Percentiles rank a stretch among this genome's conserved stretches.
These are phyloP conservation scores for Colletotrichum musicola DNA, from an alignment of 2,329 filamentous ascomycete genomes.

Conservation along the genomic window DNA sequence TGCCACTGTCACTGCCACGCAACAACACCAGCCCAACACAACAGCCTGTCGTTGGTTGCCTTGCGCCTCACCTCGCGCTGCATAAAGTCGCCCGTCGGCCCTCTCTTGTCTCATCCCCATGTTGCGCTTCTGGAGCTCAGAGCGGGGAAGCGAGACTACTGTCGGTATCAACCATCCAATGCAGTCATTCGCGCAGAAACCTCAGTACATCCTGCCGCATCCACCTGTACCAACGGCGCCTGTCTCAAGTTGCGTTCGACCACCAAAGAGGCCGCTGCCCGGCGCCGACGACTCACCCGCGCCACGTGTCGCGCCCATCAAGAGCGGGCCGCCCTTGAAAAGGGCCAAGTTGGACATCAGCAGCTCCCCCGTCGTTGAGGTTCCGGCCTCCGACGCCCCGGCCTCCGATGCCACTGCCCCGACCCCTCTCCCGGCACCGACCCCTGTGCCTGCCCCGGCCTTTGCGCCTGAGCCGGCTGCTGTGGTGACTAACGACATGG, in stretches of 20 bases:
- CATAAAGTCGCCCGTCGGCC: conserved; percentile 25
- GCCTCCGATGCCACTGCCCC: conserved; percentile 34
- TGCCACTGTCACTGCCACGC: conserved; percentile 17
- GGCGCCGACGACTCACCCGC: conserved; percentile 46
- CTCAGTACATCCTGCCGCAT: conserved; percentile 48
- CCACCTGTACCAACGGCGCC: conserved; percentile 42
- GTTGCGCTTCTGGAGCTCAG: conserved; percentile 73
- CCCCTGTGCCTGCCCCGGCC: conserved; percentile 36
- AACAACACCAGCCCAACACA: background rate
- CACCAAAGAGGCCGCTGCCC: conserved; percentile 57
- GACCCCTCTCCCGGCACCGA: conserved; percentile 39
- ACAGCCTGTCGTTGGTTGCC: conserved; percentile 24
- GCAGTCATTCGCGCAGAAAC: conserved; percentile 49
- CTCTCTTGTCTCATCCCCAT: conserved; percentile 54
- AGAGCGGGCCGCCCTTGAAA: conserved; percentile 49
- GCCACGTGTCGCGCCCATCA: conserved; percentile 44
- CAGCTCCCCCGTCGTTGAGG: conserved; percentile 25
- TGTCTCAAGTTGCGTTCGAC: conserved; percentile 43
- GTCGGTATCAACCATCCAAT: conserved; percentile 58
- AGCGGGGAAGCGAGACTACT: conserved; percentile 68
- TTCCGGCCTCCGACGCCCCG: conserved; percentile 17
- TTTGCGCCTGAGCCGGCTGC: conserved; percentile 31
- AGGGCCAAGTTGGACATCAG: conserved; percentile 51
- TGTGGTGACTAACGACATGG: conserved; percentile 50
- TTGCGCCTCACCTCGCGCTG: conserved; percentile 29